Conservation (phyloP, 2,329 filamentous ascomycete species). For the Leptographium flavum region DNA sequence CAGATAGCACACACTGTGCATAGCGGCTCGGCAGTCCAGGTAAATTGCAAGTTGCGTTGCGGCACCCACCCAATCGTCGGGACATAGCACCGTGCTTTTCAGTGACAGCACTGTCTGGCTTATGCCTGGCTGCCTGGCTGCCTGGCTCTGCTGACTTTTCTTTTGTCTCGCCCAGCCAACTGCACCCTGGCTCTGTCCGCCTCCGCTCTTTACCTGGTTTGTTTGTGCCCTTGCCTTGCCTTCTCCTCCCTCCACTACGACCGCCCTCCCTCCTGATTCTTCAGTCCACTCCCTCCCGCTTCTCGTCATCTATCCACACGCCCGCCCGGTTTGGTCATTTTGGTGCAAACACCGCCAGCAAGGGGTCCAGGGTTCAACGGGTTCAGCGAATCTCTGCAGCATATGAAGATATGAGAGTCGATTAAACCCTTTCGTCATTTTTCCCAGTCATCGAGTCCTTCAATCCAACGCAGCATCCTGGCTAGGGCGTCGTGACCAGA, state of each 20-base stretch:
- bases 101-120: too few relatives aligned
- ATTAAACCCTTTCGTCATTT: neutral
- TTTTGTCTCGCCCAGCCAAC: neutral
- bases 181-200: neutral
- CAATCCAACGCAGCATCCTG: neutral
- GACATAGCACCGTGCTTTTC: too few relatives aligned
- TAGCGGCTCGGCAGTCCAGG: too few relatives aligned
- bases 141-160: neutral
- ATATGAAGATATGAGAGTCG: neutral
- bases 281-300: constrained; percentile 11
- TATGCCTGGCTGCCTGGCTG: constrained; percentile 1
- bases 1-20: too few relatives aligned
- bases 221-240: constrained; percentile 3
- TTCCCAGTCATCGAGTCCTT: neutral
- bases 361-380: constrained; percentile 3
- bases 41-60: too few relatives aligned
- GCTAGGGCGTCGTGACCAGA: neutral
- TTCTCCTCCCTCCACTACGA: constrained; percentile 9
- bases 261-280: constrained; percentile 10
- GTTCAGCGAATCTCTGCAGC: too few relatives aligned
- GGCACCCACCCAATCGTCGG: too few relatives aligned
- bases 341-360: constrained; percentile 4
- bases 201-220: constrained; percentile 4
- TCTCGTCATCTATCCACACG: constrained; percentile 12
- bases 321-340: constrained; percentile 6